Percentiles rank a stretch among this genome's conserved stretches.
Evolutionary conservation across 2,329 filamentous ascomycete species (phyloP).

Genomic region (Trichoderma brevicompactum): DNA sequence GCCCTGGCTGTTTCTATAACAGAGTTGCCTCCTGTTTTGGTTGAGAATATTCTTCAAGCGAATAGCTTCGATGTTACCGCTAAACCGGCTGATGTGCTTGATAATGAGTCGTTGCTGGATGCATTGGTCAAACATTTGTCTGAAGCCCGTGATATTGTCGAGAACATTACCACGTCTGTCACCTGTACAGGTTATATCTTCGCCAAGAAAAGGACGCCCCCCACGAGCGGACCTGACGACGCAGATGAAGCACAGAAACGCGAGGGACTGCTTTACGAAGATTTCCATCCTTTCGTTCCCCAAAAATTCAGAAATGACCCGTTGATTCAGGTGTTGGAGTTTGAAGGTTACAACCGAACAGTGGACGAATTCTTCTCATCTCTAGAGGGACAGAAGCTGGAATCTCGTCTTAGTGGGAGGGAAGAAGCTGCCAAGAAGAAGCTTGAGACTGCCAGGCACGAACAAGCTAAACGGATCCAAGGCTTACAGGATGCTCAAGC

Average conservation of each 20-base stretch:
- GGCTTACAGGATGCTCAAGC: constrained; percentile 81
- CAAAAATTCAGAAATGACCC: constrained; percentile 74
- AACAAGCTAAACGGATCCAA: constrained; percentile 84
- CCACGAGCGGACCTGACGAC: constrained; percentile 31
- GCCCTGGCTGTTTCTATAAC: constrained; percentile 82
- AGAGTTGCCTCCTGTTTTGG: constrained; percentile 83
- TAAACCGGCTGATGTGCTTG: constrained; percentile 71
- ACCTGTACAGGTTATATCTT: constrained; percentile 84
- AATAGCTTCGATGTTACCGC: constrained; percentile 70
- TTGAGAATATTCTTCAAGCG: constrained; percentile 81
- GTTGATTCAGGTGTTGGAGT: constrained; percentile 70
- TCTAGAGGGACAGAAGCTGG: constrained; percentile 88
- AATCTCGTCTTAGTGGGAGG: constrained; percentile 79
- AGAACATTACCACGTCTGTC: constrained; percentile 68
- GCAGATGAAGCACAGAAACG: constrained; percentile 40
- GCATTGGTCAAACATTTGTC: constrained; percentile 69
- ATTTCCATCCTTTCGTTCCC: constrained; percentile 92
- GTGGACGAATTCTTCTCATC: constrained; percentile 98
- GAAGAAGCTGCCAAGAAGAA: constrained; percentile 83
- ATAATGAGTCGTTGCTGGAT: constrained; percentile 66
- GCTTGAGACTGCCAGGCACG: constrained; percentile 79
- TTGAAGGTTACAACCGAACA: constrained; percentile 86
- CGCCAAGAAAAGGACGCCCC: constrained; percentile 63
- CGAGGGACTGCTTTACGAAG: constrained; percentile 75
- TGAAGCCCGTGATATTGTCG: constrained; percentile 71